Percentiles rank a stretch among this genome's conserved stretches.
Evolutionary conservation across 164 flowering plant genomes (phyloP).

Genomic region (Chloranthus sessilifolius): DNA sequence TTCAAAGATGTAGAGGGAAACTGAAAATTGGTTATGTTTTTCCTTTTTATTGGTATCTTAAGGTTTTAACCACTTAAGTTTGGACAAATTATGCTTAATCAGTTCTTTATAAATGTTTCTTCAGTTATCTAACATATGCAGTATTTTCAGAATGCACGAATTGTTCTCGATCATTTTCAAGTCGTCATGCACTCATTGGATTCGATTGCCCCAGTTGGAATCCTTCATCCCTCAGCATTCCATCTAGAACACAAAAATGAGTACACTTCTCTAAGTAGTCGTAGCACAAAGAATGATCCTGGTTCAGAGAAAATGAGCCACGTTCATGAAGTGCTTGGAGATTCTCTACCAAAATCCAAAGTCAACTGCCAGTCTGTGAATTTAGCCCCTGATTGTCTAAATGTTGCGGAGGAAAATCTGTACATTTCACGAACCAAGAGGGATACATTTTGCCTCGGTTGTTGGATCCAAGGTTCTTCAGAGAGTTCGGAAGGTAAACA

Average conservation of each 20-base stretch:
- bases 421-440: conserved; percentile 43
- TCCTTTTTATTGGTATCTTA: no score
- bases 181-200: conserved; percentile 72
- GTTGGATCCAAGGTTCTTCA: conserved; percentile 62
- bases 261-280: conserved; percentile 13
- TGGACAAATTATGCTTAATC: conserved; percentile 1
- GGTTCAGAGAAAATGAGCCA: conserved; percentile 21
- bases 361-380: conserved; percentile 20
- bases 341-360: conserved; percentile 23
- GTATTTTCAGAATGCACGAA: conserved; percentile 70
- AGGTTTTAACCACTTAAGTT: neutral
- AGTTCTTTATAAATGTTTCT: neutral
- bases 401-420: conserved; percentile 25
- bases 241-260: conserved; percentile 63
- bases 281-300: conserved; percentile 13
- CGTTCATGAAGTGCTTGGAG: conserved; percentile 65
- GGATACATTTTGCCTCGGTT: conserved; percentile 60
- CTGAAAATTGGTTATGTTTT: neutral
- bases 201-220: conserved; percentile 84
- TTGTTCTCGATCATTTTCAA: conserved; percentile 75
- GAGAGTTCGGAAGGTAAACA: conserved; percentile 52
- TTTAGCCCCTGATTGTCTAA: conserved; percentile 18
- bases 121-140: conserved; percentile 15
- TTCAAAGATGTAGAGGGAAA: no score
- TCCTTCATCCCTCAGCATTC: conserved; percentile 84